Percentiles rank a stretch among this genome's conserved stretches.
Conservation (phyloP, 2,329 filamentous ascomycete genomes). For the Diaporthe sp. region DNA sequence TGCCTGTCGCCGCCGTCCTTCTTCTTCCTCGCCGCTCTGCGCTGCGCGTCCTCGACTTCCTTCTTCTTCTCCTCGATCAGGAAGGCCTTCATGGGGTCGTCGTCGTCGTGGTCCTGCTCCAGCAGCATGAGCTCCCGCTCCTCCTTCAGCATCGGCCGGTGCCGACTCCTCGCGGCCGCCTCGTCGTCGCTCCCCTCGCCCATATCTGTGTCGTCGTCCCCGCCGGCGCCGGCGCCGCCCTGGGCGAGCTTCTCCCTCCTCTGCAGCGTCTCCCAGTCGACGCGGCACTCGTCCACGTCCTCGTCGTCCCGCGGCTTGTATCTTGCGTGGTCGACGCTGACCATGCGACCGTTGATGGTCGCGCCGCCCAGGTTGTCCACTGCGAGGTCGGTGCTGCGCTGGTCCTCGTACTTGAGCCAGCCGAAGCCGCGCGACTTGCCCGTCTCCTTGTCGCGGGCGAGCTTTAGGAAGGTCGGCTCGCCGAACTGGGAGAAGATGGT, state of each 20-base stretch:
- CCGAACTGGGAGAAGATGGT: constrained; percentile 98
- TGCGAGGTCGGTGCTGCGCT: constrained; percentile 93
- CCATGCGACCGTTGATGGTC: constrained; percentile 81
- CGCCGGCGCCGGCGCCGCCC: constrained; percentile 51
- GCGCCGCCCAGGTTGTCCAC: constrained; percentile 96
- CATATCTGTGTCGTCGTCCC: constrained; percentile 59
- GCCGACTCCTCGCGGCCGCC: constrained; percentile 54
- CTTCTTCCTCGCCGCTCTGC: constrained; percentile 64
- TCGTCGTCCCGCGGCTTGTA: constrained; percentile 92
- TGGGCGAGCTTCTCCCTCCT: constrained; percentile 61
- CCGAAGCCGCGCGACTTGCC: constrained; percentile 95
- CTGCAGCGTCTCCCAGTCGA: constrained; percentile 72
- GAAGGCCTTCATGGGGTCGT: constrained; percentile 97
- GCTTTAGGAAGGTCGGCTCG: constrained; percentile 92
- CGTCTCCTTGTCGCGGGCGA: constrained; percentile 94
- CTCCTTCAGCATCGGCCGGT: constrained; percentile 79
- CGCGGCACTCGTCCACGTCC: constrained; percentile 69
- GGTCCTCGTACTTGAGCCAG: constrained; percentile 98
- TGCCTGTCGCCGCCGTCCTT: constrained; percentile 62
- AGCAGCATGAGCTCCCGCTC: constrained; percentile 84
- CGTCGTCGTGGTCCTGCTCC: constrained; percentile 87
- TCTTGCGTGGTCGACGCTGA: constrained; percentile 92
- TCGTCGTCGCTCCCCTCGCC: constrained; percentile 61
- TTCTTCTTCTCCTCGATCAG: constrained; percentile 92
- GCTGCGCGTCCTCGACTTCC: constrained; percentile 81